These are phyloP conservation scores for Phytophthora megakarya DNA, from an alignment of 352 stramenopile genomes.

Conservation along the genomic window DNA sequence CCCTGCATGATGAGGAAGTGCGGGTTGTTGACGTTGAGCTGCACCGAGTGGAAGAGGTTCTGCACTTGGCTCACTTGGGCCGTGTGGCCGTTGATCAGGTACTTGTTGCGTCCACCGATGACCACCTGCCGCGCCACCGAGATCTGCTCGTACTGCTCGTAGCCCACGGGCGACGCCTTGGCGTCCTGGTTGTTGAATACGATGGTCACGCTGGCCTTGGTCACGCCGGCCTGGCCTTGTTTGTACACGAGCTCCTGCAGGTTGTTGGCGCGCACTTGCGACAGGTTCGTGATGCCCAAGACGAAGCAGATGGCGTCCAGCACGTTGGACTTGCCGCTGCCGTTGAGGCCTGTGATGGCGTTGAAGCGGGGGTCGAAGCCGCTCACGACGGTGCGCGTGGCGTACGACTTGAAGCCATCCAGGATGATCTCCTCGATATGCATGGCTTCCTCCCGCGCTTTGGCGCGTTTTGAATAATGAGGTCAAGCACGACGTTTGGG, in stretches of 20 bases:
- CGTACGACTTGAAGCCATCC: conserved; percentile 99
- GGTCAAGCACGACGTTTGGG: not conserved
- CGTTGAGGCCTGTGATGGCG: conserved; percentile 99
- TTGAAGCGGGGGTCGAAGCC: conserved; percentile 99
- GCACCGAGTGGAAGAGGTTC: conserved; percentile 99
- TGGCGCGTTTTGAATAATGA: conserved; percentile 13
- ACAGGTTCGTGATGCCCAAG: conserved; percentile 99
- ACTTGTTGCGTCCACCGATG: conserved; percentile 99
- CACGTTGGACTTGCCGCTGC: conserved; percentile 99
- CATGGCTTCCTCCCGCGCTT: conserved; percentile 69
- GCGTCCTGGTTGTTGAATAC: conserved; percentile 99
- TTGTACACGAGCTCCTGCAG: conserved; percentile 99
- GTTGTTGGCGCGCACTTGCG: conserved; percentile 98
- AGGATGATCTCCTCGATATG: conserved; percentile 99
- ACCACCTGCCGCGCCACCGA: conserved; percentile 98
- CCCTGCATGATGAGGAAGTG: conserved; percentile 99
- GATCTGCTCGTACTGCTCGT: conserved; percentile 98
- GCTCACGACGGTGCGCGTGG: conserved; percentile 97
- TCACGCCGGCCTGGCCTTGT: conserved; percentile 98
- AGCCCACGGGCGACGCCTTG: conserved; percentile 92
- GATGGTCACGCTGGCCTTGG: conserved; percentile 98
- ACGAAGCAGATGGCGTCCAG: conserved; percentile 99
- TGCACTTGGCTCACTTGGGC: conserved; percentile 98
- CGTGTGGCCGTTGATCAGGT: conserved; percentile 99
- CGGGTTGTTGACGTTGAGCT: conserved; percentile 99